Conservation (phyloP, 805 yeast species). For the Sugiyamaella lignohabitans region DNA sequence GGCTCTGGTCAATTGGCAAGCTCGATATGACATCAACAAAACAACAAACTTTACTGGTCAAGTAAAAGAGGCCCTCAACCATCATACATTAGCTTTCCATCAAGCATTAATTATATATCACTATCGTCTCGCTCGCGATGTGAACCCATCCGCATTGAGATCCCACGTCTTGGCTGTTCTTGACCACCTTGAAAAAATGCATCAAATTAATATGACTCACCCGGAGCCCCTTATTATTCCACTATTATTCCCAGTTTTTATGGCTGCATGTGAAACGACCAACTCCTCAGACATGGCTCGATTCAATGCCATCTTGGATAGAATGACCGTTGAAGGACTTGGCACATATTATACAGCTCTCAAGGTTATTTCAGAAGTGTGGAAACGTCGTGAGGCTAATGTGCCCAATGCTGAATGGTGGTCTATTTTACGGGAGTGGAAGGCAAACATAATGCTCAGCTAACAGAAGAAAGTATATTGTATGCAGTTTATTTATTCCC, state of each 20-base stretch:
- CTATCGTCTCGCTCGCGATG: slow-evolving; percentile 53
- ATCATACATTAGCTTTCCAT: slow-evolving; percentile 75
- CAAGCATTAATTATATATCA: slow-evolving; percentile 66
- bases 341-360: slow-evolving; percentile 86
- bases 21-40: slow-evolving; percentile 47
- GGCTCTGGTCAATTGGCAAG: slow-evolving; percentile 56
- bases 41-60: slow-evolving; percentile 21
- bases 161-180: slow-evolving; percentile 55
- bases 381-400: slow-evolving; percentile 63
- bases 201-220: slow-evolving; percentile 43
- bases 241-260: slow-evolving; percentile 81
- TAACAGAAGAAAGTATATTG: background rate
- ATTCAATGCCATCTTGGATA: slow-evolving; percentile 56
- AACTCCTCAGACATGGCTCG: slow-evolving; percentile 37
- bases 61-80: slow-evolving; percentile 62
- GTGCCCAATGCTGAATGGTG: slow-evolving; percentile 67
- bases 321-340: slow-evolving; percentile 47
- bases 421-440: slow-evolving; percentile 75
- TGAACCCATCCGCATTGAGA: slow-evolving; percentile 53
- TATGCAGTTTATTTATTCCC: background rate
- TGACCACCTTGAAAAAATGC: slow-evolving; percentile 57
- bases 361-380: slow-evolving; percentile 78
- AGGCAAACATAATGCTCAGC: slow-evolving; percentile 67
- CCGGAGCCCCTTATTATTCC: slow-evolving; percentile 63
- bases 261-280: slow-evolving; percentile 76